Base-by-base conservation (phyloP, 306 rosid species). In the Sindora glabra region DNA sequence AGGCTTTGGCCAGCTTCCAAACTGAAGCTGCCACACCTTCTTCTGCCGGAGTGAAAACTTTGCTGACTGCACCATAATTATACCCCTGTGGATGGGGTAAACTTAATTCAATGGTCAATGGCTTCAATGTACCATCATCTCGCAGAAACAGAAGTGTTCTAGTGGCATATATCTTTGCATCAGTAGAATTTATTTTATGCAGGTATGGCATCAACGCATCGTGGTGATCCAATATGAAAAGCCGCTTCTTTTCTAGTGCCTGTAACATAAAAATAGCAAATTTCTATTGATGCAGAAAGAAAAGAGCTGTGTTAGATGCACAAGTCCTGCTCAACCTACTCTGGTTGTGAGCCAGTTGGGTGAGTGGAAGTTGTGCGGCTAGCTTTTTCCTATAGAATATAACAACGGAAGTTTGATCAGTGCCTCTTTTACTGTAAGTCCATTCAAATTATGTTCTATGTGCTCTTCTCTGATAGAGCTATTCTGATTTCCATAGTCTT, bases 1-100 rank as follows among this genome's bases (percentile, higher is more conserved):
- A 94, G 61, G 97, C 97, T 72, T 89, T 94, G 3, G 99, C 97
- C 30, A 94, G 67, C 61, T 89, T 95, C 99, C 99, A 94, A 41
- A 94, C 79, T 0, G 95, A 39, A 26, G 84, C 87, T 10, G 86
- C 90, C 0, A 78, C 74, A 8, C 87, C 90, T 14, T 69, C 52
- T n/a, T 75, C 58, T 32, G 94, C 76, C 0, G 95, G 81, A 55
- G 86, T 83, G 38, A 83, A 82, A 42, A 89, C 94, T 64, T 76
- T 86, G 74, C 87, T 80, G 10, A 77, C 90, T 30, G 88, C 77
- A 26, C 97, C 99, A 18, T 84, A 81, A 26, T 50, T 54, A 12
- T 84, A 66, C 27, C 99, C 94, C 70, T 86, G 97, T 45, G 95
- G 90, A 61, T 94, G 96, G 0, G 99, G 97, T 58, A 89, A 76